Evolutionary conservation across 768 basidiomycete species (phyloP).

Genomic region (Russula ochroleuca): DNA sequence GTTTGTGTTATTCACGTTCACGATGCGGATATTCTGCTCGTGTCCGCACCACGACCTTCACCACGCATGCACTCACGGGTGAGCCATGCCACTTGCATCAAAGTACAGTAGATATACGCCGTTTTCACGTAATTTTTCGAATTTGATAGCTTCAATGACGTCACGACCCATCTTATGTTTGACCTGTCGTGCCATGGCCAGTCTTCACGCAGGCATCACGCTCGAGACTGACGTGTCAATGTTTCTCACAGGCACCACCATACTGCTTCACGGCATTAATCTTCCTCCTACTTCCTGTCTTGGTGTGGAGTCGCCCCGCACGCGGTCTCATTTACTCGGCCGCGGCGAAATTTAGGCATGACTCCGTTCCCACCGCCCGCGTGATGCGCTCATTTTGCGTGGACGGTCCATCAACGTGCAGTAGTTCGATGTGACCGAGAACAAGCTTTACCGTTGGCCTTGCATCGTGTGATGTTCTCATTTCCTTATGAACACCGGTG

Average conservation of each 20-base stretch:
- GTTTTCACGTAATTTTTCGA: constrained; percentile 13
- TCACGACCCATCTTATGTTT: background rate
- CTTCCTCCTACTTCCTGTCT: background rate
- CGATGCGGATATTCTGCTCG: background rate
- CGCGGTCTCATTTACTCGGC: constrained; percentile 38
- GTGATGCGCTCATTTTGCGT: constrained; percentile 36
- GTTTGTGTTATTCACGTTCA: background rate
- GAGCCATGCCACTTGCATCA: background rate
- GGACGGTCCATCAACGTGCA: constrained; percentile 35
- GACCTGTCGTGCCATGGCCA: background rate
- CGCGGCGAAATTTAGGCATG: constrained; percentile 45
- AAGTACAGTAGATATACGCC: constrained; percentile 9
- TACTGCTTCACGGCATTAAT: background rate
- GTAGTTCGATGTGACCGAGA: constrained; percentile 46
- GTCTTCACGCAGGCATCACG: background rate
- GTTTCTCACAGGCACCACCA: background rate
- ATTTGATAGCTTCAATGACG: constrained; percentile 1
- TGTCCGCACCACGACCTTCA: background rate
- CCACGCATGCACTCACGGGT: constrained; percentile 1
- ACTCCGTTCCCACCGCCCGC: constrained; percentile 47
- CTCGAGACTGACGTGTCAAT: background rate
- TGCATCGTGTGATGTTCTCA: constrained; percentile 40
- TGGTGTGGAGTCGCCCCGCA: background rate
- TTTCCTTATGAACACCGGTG: constrained; percentile 46
- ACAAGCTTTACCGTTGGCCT: constrained; percentile 42